Percentiles rank a stretch among this genome's conserved stretches.
Evolutionary conservation across 352 stramenopile genomes (phyloP).

Genomic region (Pythium dissotocum): DNA sequence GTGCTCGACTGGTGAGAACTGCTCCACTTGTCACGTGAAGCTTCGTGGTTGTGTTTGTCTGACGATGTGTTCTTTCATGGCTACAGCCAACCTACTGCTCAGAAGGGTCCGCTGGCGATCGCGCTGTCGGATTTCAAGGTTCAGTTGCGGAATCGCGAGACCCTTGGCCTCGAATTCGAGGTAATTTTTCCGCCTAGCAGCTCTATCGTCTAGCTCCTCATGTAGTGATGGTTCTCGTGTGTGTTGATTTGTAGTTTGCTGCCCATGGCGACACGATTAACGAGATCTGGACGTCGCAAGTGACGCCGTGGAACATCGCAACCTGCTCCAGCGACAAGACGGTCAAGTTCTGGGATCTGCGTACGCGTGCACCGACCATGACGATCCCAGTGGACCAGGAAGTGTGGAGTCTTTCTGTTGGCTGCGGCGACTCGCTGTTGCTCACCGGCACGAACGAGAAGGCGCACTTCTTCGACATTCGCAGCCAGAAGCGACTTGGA

Average conservation of each 20-base stretch:
- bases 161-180: slow-evolving; percentile 60
- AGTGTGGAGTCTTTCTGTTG: slow-evolving; percentile 82
- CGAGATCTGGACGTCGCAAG: slow-evolving; percentile 74
- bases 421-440: slow-evolving; percentile 74
- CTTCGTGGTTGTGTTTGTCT: not conserved
- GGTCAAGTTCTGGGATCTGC: slow-evolving; percentile 87
- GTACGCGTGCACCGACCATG: slow-evolving; percentile 54
- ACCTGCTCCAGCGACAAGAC: slow-evolving; percentile 86
- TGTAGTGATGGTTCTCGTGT: not conserved
- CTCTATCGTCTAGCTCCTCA: not conserved
- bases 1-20: slow-evolving; percentile 63
- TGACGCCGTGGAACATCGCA: slow-evolving; percentile 63
- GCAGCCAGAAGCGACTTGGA: slow-evolving; percentile 60
- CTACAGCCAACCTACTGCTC: slow-evolving; percentile 62
- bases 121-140: slow-evolving; percentile 69
- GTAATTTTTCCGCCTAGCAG: slow-evolving; percentile 17
- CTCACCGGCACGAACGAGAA: slow-evolving; percentile 73
- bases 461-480: slow-evolving; percentile 82
- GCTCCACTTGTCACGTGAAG: not conserved
- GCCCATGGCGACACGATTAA: slow-evolving; percentile 81
- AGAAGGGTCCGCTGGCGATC: slow-evolving; percentile 55
- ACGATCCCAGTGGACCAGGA: slow-evolving; percentile 62
- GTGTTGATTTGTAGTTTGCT: slow-evolving; percentile 42
- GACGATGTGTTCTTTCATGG: not conserved
- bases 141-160: slow-evolving; percentile 71